Evolutionary conservation across 768 basidiomycete species (phyloP).

Genomic region (Naganishia vishniacii): DNA sequence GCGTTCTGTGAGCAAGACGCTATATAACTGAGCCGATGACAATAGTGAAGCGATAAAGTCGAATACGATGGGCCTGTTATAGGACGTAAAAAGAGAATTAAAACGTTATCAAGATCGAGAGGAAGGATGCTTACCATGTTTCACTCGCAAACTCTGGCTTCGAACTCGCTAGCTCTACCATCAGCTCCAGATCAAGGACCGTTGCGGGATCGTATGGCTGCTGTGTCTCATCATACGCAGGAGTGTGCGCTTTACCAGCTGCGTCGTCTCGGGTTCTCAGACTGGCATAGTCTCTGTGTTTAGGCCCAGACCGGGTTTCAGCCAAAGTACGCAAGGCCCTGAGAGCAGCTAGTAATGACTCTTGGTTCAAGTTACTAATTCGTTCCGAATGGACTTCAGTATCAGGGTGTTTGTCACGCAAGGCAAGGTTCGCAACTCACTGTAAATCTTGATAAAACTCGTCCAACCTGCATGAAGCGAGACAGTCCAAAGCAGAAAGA

Average conservation of each 20-base stretch:
- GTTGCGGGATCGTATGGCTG: conserved; percentile 92
- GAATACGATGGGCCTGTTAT: conserved; percentile 79
- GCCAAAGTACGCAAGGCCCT: conserved; percentile 83
- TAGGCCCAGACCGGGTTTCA: conserved; percentile 64
- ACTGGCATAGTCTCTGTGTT: conserved; percentile 54
- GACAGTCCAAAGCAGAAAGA: conserved; percentile 88
- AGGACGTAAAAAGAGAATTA: not conserved
- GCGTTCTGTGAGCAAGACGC: conserved; percentile 83
- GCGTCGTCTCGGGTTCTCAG: conserved; percentile 32
- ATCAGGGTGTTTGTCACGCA: no score
- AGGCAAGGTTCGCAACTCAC: conserved; percentile 55
- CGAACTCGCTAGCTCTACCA: conserved; percentile 80
- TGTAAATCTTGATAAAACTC: conserved; percentile 89
- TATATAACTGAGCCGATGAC: conserved; percentile 70
- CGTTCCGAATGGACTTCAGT: conserved; percentile 9
- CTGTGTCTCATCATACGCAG: conserved; percentile 49
- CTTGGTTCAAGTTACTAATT: conserved; percentile 66
- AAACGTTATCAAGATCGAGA: not conserved
- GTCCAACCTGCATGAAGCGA: conserved; percentile 85
- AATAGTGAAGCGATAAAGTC: conserved; percentile 83
- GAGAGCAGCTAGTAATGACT: conserved; percentile 74
- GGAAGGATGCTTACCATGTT: conserved; percentile 61
- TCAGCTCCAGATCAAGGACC: conserved; percentile 86
- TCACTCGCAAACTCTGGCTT: conserved; percentile 75
- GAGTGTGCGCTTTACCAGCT: conserved; percentile 32